A percentile compares a stretch with the other conserved stretches of the same genome.
Evolutionary conservation across 2,329 filamentous ascomycete species (phyloP).

Genomic region (Trichoderma breve): DNA sequence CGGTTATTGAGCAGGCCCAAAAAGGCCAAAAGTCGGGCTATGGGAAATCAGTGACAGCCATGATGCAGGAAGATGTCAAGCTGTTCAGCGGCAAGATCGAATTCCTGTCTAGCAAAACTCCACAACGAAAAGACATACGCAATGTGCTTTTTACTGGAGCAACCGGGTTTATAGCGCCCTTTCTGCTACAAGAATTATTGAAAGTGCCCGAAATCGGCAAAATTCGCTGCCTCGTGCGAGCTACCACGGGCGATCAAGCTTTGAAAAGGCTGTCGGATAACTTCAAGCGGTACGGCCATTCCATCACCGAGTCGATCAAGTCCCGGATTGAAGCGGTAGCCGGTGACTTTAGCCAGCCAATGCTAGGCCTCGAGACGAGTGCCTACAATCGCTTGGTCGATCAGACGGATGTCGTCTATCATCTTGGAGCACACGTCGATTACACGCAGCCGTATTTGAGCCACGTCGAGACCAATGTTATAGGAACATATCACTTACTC

Average conservation of each 20-base stretch:
- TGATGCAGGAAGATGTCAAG: background rate
- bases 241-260: background rate
- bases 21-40: background rate
- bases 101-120: background rate
- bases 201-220: background rate
- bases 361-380: background rate
- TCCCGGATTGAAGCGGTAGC: background rate
- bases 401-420: background rate
- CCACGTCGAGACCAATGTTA: background rate
- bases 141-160: background rate
- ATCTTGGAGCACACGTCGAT: background rate
- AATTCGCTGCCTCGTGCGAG: background rate
- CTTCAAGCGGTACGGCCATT: background rate
- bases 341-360: background rate
- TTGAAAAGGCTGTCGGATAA: background rate
- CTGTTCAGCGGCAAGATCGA: background rate
- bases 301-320: background rate
- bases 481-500: background rate
- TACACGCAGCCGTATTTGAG: background rate
- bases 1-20: background rate
- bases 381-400: background rate
- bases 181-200: background rate
- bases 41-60: background rate
- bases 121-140: background rate
- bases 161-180: background rate